Evolutionary conservation across 768 basidiomycete genomes (phyloP).

Genomic region (Tricholoma hemisulphureum): DNA sequence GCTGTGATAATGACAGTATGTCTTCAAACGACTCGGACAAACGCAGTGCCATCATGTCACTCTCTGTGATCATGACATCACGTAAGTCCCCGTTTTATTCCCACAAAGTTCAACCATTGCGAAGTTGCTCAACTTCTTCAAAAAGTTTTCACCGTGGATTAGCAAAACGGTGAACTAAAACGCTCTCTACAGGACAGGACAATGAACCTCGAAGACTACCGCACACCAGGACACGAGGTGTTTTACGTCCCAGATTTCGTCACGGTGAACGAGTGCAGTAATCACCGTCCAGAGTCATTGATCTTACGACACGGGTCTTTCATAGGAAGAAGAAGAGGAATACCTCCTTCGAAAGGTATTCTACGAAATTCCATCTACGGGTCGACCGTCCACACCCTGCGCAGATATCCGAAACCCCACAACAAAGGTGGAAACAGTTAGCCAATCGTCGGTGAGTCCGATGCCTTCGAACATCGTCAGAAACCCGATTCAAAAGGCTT

Average conservation of each 20-base stretch:
- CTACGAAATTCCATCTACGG: conserved; percentile 9
- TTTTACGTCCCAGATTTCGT: conserved; percentile 81
- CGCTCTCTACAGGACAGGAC: not conserved
- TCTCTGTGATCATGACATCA: too few relatives aligned
- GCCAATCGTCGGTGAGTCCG: conserved; percentile 62
- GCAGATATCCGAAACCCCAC: conserved; percentile 78
- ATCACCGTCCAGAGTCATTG: not conserved
- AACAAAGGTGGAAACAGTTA: conserved; percentile 77
- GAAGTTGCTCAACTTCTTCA: too few relatives aligned
- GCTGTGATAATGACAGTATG: too few relatives aligned
- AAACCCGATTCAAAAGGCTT: not conserved
- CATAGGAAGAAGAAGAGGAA: conserved; percentile 64
- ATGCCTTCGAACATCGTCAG: not conserved
- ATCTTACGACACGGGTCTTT: not conserved
- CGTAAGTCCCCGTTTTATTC: too few relatives aligned
- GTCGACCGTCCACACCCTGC: conserved; percentile 1
- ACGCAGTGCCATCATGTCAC: too few relatives aligned
- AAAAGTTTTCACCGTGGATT: too few relatives aligned
- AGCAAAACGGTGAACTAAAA: too few relatives aligned
- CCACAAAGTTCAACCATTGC: too few relatives aligned
- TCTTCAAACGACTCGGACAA: too few relatives aligned
- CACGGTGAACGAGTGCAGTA: conserved; percentile 35
- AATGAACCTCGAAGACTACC: conserved; percentile 20
- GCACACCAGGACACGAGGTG: conserved; percentile 39
- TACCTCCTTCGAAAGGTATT: conserved; percentile 75